Evolutionary conservation across 345 rosid species (phyloP).

Genomic region (Luvunga scandens): DNA sequence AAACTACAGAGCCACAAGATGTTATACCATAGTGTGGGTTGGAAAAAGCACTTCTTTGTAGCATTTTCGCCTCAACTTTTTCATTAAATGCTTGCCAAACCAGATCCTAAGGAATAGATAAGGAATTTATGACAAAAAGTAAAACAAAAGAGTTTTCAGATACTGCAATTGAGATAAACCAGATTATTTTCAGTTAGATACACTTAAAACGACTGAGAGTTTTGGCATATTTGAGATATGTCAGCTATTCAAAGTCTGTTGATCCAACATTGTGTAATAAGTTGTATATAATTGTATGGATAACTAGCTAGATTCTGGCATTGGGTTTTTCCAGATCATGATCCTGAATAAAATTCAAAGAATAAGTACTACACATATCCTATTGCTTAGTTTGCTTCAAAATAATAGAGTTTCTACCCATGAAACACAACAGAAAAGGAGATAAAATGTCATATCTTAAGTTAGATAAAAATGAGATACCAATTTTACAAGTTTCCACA

Average conservation of each 20-base stretch:
- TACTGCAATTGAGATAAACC: neutral
- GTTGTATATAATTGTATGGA: neutral
- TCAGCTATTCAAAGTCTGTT: neutral
- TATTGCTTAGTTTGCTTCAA: neutral
- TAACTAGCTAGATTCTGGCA: neutral
- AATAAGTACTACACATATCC: neutral
- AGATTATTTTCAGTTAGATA: neutral
- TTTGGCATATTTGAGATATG: neutral
- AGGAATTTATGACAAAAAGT: neutral
- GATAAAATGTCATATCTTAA: neutral
- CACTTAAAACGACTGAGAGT: neutral
- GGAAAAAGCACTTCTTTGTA: conserved; percentile 31
- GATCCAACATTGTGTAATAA: neutral
- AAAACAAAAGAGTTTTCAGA: neutral
- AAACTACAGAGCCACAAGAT: neutral
- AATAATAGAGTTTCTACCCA: neutral
- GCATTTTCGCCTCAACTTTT: conserved; percentile 50
- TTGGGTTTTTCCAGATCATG: neutral
- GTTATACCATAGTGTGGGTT: conserved; percentile 42
- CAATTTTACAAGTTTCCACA: neutral
- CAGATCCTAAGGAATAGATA: conserved; percentile 34
- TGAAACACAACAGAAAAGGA: neutral
- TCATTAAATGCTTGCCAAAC: conserved; percentile 45
- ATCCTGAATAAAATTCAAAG: neutral
- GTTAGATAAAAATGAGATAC: neutral